Conservation (phyloP, 768 basidiomycete species). For the Pisolithus microcarpus region DNA sequence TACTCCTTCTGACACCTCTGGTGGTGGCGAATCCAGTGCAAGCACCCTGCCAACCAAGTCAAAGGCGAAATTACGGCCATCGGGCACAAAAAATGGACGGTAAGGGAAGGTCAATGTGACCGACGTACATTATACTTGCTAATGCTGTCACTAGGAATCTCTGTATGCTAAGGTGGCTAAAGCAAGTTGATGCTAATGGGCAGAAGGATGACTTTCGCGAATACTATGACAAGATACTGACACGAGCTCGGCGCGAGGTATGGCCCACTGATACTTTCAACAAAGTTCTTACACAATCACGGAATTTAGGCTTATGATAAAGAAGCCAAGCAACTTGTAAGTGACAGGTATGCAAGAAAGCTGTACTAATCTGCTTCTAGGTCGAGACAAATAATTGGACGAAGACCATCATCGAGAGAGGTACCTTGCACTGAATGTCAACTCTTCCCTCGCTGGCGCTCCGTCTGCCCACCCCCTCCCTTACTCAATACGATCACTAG, state of each 20-base stretch:
- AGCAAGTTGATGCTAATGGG: neutral
- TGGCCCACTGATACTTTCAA: neutral
- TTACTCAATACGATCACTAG: too few species aligned
- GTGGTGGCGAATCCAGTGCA: too few species aligned
- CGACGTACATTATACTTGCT: neutral
- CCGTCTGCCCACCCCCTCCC: too few species aligned
- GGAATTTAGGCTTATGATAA: neutral
- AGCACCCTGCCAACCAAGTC: too few species aligned
- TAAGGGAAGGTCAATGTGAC: neutral
- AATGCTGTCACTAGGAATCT: neutral
- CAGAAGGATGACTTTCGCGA: neutral
- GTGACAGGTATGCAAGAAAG: neutral
- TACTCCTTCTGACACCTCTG: neutral
- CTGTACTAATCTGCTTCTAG: neutral
- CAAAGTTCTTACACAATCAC: neutral
- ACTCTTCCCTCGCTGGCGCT: neutral
- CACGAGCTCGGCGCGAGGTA: neutral
- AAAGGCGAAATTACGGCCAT: neutral
- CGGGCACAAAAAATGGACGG: neutral
- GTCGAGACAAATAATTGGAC: neutral
- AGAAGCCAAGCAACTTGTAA: neutral
- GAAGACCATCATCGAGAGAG: neutral
- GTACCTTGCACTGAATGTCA: neutral
- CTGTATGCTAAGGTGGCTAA: neutral
- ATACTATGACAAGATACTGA: neutral